Evolutionary conservation across 805 yeast genomes (phyloP).

Genomic region (Metschnikowia corniflorae): DNA sequence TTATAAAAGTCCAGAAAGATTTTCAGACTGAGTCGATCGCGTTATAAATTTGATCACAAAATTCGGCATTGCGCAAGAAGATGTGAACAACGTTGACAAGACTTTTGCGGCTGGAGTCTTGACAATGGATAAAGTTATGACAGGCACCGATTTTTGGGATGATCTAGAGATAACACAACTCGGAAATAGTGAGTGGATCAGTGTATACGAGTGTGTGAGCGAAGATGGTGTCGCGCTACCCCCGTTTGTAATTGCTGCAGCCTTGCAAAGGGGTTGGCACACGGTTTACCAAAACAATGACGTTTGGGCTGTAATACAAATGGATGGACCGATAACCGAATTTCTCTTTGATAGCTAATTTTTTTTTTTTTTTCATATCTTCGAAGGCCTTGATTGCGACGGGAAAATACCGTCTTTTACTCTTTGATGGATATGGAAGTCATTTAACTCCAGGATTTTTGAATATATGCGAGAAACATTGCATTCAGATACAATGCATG

Average conservation of each 20-base stretch:
- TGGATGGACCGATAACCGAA: background rate
- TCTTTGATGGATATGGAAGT: conserved; percentile 3
- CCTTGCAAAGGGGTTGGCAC: background rate
- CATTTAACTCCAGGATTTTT: background rate
- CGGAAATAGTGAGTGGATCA: background rate
- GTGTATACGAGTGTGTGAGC: background rate
- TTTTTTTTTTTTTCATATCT: background rate
- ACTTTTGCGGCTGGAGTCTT: background rate
- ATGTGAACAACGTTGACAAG: conserved; percentile 1
- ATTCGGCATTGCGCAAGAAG: background rate
- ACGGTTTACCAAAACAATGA: background rate
- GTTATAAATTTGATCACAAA: background rate
- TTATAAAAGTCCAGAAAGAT: background rate
- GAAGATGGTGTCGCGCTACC: background rate
- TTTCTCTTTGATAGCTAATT: background rate
- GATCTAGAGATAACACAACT: background rate
- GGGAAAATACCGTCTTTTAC: background rate
- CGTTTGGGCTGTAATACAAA: conserved; percentile 1
- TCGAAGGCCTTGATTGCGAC: background rate
- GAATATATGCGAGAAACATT: background rate
- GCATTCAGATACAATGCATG: background rate
- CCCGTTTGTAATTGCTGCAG: background rate
- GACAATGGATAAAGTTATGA: background rate
- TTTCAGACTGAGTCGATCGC: background rate
- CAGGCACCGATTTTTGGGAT: conserved; percentile 1